Conservation (phyloP, 306 rosid species). For the Quercus rubra region DNA sequence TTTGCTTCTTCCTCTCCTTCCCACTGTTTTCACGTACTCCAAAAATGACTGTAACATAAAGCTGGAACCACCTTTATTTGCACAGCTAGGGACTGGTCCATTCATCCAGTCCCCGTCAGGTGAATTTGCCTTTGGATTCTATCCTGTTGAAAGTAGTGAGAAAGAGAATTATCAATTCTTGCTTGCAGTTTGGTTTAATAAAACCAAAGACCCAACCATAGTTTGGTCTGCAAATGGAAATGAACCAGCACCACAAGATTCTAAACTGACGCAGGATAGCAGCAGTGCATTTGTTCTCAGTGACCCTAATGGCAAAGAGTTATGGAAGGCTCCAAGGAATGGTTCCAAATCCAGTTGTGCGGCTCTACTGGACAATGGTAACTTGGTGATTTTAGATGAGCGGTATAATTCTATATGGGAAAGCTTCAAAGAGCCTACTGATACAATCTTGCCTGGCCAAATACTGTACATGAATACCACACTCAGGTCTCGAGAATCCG, state of each 20-base stretch:
- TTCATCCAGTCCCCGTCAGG: neutral
- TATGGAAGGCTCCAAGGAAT: constrained; percentile 5
- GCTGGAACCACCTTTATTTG: neutral
- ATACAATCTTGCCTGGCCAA: constrained; percentile 32
- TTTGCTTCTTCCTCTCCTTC: neutral
- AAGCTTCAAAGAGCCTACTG: constrained; percentile 24
- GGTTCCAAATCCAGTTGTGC: neutral
- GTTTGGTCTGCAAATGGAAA: constrained; percentile 34
- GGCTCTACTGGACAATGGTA: constrained; percentile 14
- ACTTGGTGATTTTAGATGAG: constrained; percentile 13
- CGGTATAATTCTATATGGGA: constrained; percentile 18
- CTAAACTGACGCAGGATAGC: neutral
- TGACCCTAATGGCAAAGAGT: neutral
- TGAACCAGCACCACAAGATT: constrained; percentile 12
- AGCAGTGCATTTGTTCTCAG: neutral
- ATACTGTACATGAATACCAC: neutral
- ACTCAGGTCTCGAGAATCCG: constrained; percentile 8
- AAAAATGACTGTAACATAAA: neutral
- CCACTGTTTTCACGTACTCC: neutral
- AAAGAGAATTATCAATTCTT: neutral
- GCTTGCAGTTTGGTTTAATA: constrained; percentile 23
- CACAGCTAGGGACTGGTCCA: neutral
- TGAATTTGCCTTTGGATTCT: too few relatives aligned
- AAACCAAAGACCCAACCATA: constrained; percentile 6
- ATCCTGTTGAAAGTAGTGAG: too few relatives aligned